phyloP scores from a whole-genome alignment of 129 eudicot genomes.

The Ambrosia trifida region DNA sequence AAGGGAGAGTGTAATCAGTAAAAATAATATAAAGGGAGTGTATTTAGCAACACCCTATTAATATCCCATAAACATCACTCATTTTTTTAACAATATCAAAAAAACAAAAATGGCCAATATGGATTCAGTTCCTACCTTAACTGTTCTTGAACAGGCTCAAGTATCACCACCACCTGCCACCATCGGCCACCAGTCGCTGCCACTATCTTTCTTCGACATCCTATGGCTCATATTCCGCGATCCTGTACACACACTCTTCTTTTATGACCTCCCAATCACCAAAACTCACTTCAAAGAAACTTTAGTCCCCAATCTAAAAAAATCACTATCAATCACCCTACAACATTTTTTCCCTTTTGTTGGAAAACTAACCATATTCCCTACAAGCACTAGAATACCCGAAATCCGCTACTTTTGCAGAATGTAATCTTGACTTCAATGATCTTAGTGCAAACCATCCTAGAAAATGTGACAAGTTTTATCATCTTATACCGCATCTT shows the following conservation, averaged over 20 bases:
- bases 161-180: neutral
- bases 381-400: conserved; percentile 1
- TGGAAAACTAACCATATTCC: neutral
- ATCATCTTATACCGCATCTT: conserved; percentile 5
- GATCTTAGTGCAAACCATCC: conserved; percentile 6
- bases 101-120: neutral
- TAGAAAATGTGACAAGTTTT: conserved; percentile 6
- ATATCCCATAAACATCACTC: too few species aligned
- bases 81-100: too few species aligned
- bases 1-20: too few species aligned
- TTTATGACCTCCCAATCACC: conserved; percentile 2
- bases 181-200: neutral
- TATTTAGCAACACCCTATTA: too few species aligned
- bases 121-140: conserved; percentile 6
- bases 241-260: neutral
- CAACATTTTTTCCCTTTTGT: conserved; percentile 9
- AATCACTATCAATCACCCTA: conserved; percentile 9
- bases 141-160: neutral
- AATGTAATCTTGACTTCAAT: conserved; percentile 11
- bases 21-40: too few species aligned
- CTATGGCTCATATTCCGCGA: neutral
- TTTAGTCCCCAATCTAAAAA: conserved; percentile 9
- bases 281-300: neutral
- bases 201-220: neutral
- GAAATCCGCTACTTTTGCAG: conserved; percentile 21